These are phyloP conservation scores for Coemansia pectinata DNA, from an alignment of 192 early-diverging fungal species.

Conservation along the genomic window DNA sequence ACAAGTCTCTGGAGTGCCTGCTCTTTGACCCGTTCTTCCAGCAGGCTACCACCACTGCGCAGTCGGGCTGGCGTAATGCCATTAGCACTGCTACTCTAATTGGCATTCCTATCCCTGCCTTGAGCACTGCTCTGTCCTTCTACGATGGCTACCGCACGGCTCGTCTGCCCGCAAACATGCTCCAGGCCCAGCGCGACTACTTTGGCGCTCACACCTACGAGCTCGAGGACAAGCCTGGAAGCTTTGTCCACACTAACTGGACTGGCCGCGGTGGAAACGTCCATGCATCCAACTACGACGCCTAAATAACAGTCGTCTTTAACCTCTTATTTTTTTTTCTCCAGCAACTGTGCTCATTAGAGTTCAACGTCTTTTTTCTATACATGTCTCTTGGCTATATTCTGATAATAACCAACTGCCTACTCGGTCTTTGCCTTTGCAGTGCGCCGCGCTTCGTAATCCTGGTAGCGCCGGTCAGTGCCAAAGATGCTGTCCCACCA, in stretches of 20 bases:
- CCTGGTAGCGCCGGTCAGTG: slow-evolving; percentile 74
- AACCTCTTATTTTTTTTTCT: not conserved
- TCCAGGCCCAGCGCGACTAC: slow-evolving; percentile 98
- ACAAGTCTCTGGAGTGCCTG: slow-evolving; percentile 86
- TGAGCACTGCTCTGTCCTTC: slow-evolving; percentile 91
- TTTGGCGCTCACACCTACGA: slow-evolving; percentile 99
- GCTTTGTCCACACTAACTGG: slow-evolving; percentile 95
- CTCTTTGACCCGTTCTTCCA: slow-evolving; percentile 98
- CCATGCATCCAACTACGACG: slow-evolving; percentile 69
- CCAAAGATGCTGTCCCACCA: slow-evolving; percentile 90
- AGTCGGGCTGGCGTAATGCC: slow-evolving; percentile 87
- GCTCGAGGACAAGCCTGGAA: slow-evolving; percentile 72
- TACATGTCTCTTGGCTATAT: not conserved
- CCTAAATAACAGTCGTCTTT: slow-evolving; percentile 33
- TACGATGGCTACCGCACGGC: slow-evolving; percentile 96
- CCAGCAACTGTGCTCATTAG: not conserved
- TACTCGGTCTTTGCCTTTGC: slow-evolving; percentile 28
- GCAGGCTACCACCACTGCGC: slow-evolving; percentile 79
- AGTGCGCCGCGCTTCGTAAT: slow-evolving; percentile 45
- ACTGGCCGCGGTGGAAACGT: slow-evolving; percentile 90
- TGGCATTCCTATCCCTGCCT: slow-evolving; percentile 89
- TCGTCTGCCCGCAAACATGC: slow-evolving; percentile 88
- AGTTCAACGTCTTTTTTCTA: not conserved
- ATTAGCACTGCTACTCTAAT: slow-evolving; percentile 75
- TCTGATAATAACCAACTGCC: not conserved